Evolutionary conservation across 2,329 filamentous ascomycete species (phyloP).

Genomic region (Xylaria sp.): DNA sequence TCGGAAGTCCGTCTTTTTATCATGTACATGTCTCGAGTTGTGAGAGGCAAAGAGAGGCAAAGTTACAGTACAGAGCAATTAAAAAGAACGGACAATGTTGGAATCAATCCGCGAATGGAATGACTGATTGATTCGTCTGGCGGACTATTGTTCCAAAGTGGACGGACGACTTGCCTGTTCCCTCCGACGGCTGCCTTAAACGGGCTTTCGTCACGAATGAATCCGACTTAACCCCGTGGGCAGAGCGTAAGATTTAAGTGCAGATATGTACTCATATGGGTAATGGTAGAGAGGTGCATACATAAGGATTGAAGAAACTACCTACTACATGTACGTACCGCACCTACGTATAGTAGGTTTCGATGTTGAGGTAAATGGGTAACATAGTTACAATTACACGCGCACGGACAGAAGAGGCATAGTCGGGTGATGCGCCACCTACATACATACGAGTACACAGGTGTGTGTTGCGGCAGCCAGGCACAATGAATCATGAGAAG

Average conservation of each 20-base stretch:
- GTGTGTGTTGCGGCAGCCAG: background rate
- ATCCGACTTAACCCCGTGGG: background rate
- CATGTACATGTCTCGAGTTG: too few species aligned
- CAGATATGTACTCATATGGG: background rate
- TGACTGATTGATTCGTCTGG: background rate
- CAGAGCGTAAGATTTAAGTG: background rate
- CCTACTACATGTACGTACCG: background rate
- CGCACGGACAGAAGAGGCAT: background rate
- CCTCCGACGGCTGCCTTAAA: slow-evolving; percentile 13
- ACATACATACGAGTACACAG: background rate
- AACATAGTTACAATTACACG: slow-evolving; percentile 1
- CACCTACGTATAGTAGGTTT: too few species aligned
- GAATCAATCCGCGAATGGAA: background rate
- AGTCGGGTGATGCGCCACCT: too few species aligned
- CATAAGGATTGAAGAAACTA: background rate
- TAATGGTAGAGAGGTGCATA: background rate
- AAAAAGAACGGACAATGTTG: too few species aligned
- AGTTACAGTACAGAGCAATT: too few species aligned
- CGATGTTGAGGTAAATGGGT: background rate
- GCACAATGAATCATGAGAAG: slow-evolving; percentile 13
- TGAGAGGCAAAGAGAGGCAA: too few species aligned
- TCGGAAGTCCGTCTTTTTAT: too few species aligned
- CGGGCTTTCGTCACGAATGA: background rate
- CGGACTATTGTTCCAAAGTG: background rate
- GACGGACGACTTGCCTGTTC: background rate